phyloP scores from a whole-genome alignment of 1,139 yeast species.

The Diutina rugosa region DNA sequence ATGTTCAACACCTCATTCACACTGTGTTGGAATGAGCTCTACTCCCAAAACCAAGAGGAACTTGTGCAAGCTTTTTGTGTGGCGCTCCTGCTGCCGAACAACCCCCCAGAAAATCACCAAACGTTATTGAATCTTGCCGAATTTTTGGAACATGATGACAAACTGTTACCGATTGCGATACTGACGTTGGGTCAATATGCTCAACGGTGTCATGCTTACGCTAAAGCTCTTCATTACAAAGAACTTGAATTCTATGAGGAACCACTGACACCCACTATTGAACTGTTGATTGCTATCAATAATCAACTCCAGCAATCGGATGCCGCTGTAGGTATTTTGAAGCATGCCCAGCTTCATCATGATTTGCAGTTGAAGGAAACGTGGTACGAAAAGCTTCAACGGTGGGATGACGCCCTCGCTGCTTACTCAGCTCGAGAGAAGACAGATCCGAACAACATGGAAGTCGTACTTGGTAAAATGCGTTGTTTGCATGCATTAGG shows the following conservation, averaged over 20 bases:
- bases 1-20: slow-evolving; percentile 91
- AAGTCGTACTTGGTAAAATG: slow-evolving; percentile 94
- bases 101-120: slow-evolving; percentile 94
- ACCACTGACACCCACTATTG: slow-evolving; percentile 86
- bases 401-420: slow-evolving; percentile 95
- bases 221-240: slow-evolving; percentile 91
- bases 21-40: slow-evolving; percentile 90
- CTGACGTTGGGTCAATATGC: slow-evolving; percentile 88
- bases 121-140: slow-evolving; percentile 82
- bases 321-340: slow-evolving; percentile 93
- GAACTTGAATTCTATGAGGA: slow-evolving; percentile 92
- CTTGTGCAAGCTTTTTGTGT: slow-evolving; percentile 73
- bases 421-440: slow-evolving; percentile 73
- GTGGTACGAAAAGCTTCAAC: slow-evolving; percentile 91
- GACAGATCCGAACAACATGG: slow-evolving; percentile 46
- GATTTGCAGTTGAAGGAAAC: slow-evolving; percentile 89
- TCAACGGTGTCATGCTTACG: slow-evolving; percentile 92
- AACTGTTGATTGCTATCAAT: slow-evolving; percentile 81
- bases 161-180: slow-evolving; percentile 81
- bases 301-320: slow-evolving; percentile 93
- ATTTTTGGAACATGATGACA: slow-evolving; percentile 95
- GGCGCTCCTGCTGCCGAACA: slow-evolving; percentile 81
- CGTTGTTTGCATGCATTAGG: slow-evolving; percentile 95
- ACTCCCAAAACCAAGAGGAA: slow-evolving; percentile 88
- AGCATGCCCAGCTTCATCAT: slow-evolving; percentile 91